These are phyloP conservation scores for Trichoderma oligosporum DNA, from an alignment of 2,329 filamentous ascomycete genomes.

Conservation along the genomic window DNA sequence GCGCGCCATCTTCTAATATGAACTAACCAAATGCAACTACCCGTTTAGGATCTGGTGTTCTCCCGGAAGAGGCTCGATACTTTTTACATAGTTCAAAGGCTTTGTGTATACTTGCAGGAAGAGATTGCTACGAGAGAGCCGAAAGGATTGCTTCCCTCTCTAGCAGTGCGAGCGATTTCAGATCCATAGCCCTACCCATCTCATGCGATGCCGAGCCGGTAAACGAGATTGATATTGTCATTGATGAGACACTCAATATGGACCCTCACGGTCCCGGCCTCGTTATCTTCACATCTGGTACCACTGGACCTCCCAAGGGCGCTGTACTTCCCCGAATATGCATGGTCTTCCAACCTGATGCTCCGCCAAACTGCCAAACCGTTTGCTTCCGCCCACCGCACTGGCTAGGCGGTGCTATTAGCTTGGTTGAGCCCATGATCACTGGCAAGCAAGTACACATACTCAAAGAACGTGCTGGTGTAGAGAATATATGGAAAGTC, in stretches of 20 bases:
- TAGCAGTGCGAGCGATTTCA: slow-evolving; percentile 21
- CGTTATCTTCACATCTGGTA: slow-evolving; percentile 54
- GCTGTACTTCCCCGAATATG: slow-evolving; percentile 53
- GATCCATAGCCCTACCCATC: neutral
- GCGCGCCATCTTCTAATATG: neutral
- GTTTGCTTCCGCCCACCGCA: slow-evolving; percentile 23
- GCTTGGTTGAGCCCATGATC: slow-evolving; percentile 19
- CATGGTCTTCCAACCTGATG: neutral
- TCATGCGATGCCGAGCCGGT: slow-evolving; percentile 20
- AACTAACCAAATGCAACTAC: neutral
- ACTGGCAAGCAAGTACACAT: slow-evolving; percentile 21
- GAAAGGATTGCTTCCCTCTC: slow-evolving; percentile 1
- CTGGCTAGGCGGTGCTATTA: slow-evolving; percentile 23
- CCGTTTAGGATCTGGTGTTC: slow-evolving; percentile 14
- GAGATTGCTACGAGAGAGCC: neutral
- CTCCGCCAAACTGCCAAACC: slow-evolving; percentile 5
- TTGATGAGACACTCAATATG: slow-evolving; percentile 17
- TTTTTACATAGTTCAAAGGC: slow-evolving; percentile 18
- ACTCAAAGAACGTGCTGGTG: slow-evolving; percentile 14
- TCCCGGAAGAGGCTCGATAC: slow-evolving; percentile 21
- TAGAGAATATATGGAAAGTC: slow-evolving; percentile 17
- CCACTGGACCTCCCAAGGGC: slow-evolving; percentile 45
- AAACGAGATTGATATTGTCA: slow-evolving; percentile 1
- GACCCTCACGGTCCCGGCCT: slow-evolving; percentile 21
- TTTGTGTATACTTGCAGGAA: slow-evolving; percentile 17